Evolutionary conservation across 2,329 filamentous ascomycete species (phyloP).

Genomic region (Xylariaceae sp.): DNA sequence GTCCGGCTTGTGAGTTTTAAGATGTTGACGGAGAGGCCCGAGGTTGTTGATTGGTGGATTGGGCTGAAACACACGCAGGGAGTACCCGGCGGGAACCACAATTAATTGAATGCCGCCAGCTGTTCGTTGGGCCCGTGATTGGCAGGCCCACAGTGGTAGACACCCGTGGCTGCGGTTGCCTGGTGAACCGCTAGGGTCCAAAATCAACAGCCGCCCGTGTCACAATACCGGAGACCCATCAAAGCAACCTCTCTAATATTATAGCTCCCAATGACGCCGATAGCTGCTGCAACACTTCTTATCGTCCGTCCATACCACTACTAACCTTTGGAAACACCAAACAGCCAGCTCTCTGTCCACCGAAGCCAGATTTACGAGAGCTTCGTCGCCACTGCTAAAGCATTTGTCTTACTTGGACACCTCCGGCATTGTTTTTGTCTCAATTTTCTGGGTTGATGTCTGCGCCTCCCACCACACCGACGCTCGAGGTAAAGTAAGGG

Average conservation of each 20-base stretch:
- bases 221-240: no score
- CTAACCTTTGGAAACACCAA: not conserved
- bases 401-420: no score
- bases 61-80: no score
- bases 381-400: no score
- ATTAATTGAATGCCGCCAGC: no score
- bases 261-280: not conserved
- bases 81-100: no score
- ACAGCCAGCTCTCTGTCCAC: not conserved
- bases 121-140: no score
- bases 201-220: slow-evolving; percentile 1
- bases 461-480: slow-evolving; percentile 2
- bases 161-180: not conserved
- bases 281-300: slow-evolving; percentile 1
- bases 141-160: no score
- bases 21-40: no score
- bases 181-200: not conserved
- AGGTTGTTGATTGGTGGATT: no score
- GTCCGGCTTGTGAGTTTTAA: no score
- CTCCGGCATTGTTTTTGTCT: no score
- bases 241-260: not conserved
- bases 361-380: not conserved
- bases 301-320: not conserved
- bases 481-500: slow-evolving; percentile 4
- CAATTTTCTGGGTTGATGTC: slow-evolving; percentile 22